These are phyloP conservation scores for Apostasia ramifera DNA, from an alignment of 106 monocot species.

Conservation along the genomic window DNA sequence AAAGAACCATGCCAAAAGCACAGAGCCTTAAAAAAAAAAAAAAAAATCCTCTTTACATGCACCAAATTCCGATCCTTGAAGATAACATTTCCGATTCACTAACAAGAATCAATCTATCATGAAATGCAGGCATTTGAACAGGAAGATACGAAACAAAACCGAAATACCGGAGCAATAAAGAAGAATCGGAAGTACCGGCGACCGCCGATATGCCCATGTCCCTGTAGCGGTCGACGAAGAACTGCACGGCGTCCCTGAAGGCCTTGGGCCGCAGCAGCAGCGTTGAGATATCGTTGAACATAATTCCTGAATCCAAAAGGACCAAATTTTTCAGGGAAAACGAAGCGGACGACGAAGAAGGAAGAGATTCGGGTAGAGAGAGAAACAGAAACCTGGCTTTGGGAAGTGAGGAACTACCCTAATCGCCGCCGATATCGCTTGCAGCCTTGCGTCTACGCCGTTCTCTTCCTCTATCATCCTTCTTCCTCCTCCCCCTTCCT, in stretches of 20 bases:
- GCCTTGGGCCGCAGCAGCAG: constrained; percentile 70
- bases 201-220: constrained; percentile 69
- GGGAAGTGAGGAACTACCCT: constrained; percentile 93
- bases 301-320: constrained; percentile 50
- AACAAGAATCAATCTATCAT: too few relatives aligned
- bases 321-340: constrained; percentile 1
- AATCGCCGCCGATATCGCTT: constrained; percentile 71
- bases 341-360: not conserved
- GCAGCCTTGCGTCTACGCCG: constrained; percentile 58
- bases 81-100: too few relatives aligned
- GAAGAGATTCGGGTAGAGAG: not conserved
- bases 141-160: not conserved
- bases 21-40: too few relatives aligned
- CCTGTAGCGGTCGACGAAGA: constrained; percentile 68
- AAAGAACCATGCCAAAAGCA: not conserved
- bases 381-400: constrained; percentile 54
- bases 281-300: constrained; percentile 89
- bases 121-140: not conserved
- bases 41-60: too few relatives aligned
- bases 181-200: constrained; percentile 43
- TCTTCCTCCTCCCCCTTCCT: constrained; percentile 5
- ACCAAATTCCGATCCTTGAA: too few relatives aligned
- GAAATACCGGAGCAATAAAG: not conserved
- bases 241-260: constrained; percentile 74
- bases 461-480: constrained; percentile 36